Evolutionary conservation across 2,329 filamentous ascomycete genomes (phyloP), one percentile per base, ranked within the genome.

Genomic region (Colletotrichum zoysiae): DNA sequence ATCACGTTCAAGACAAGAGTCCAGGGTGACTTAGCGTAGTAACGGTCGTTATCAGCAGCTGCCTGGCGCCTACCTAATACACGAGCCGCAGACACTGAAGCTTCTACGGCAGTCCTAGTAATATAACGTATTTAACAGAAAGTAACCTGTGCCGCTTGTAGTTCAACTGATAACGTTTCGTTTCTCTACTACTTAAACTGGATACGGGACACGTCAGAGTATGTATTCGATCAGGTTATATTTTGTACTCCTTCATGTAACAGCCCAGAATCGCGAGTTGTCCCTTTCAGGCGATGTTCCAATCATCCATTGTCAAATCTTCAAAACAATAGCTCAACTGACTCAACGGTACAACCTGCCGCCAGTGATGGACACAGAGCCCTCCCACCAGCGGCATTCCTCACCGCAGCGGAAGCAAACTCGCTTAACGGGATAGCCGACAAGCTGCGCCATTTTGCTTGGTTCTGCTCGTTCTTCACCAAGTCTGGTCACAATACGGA

Each of bases 321-420:
- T 20, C 1, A 2, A 53, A 2, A 2, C 4, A 4, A 30, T 0
- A 18, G 5, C 16, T 20, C 16, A 16, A 53, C 7, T 1, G 50
- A 33, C 16, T 20, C 26, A 1, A 1, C 1, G 0, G 26, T 11
- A 33, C 1, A 2, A 8, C 30, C 1, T 33, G 50, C 18, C 7
- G 5, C 50, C 50, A 33, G 1, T 53, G 26, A 20, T 26, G 11
- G 4, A 2, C 0, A 33, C 26, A 53, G 5, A 2, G 7, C 2
- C 50, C 18, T 8, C 14, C 4, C 2, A 3, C 16, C 30, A 33
- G 4, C 23, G 26, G 26, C 50, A 20, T 53, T 33, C 3, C 26
- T 53, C 26, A 26, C 50, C 50, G 6, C 26, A 53, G 26, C 26
- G 14, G 30, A 18, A 20, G 7, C 50, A 33, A 5, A 53, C 26